phyloP scores from a whole-genome alignment of 805 yeast species.

The Monosporozyma solicola region DNA sequence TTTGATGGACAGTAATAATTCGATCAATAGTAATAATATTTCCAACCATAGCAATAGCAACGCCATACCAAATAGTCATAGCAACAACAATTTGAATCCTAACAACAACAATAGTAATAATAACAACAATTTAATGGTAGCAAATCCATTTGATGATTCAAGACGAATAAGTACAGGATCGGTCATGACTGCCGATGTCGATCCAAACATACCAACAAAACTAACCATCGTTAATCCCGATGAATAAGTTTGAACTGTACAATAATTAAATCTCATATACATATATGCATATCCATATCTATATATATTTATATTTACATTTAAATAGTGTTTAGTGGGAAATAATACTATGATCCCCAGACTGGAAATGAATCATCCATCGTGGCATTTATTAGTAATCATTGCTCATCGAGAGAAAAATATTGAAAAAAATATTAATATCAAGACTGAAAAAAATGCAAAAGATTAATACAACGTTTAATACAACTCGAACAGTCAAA shows the following conservation, averaged over 20 bases:
- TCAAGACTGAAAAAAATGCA: neutral
- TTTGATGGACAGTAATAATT: neutral
- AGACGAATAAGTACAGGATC: conserved; percentile 81
- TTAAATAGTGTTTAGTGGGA: neutral
- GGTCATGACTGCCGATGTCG: conserved; percentile 63
- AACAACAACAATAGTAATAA: neutral
- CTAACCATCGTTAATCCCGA: conserved; percentile 88
- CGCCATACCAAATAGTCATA: neutral
- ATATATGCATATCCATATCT: neutral
- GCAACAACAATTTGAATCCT: neutral
- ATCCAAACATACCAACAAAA: conserved; percentile 42
- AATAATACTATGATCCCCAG: neutral
- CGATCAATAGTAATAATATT: neutral
- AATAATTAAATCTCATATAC: neutral
- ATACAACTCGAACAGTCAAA: neutral
- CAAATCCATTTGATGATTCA: conserved; percentile 67
- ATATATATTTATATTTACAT: too few species aligned
- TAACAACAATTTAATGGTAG: conserved; percentile 21
- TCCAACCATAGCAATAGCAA: neutral
- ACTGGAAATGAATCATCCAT: neutral
- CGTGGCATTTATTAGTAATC: neutral
- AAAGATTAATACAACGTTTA: neutral
- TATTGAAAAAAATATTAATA: too few species aligned
- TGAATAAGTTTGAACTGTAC: conserved; percentile 24
- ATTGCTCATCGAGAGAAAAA: neutral